Evolutionary conservation across 768 basidiomycete genomes (phyloP).

Genomic region (Rhizopogon sp.): DNA sequence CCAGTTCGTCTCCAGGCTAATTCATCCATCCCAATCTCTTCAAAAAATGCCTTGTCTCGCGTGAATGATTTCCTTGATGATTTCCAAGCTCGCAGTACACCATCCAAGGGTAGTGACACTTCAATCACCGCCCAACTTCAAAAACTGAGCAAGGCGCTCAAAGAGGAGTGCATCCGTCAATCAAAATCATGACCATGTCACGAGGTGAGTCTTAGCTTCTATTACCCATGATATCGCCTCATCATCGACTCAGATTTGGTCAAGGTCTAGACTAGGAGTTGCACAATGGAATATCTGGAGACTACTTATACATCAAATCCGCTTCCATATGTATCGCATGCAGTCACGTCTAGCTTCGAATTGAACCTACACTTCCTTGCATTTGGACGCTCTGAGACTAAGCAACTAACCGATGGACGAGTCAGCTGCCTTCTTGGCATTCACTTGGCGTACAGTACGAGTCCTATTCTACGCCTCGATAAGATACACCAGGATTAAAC

Average conservation of each 20-base stretch:
- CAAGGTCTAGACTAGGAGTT: not conserved
- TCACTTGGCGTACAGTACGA: not conserved
- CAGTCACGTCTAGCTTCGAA: not conserved
- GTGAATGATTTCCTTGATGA: slow-evolving; percentile 45
- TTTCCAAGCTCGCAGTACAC: slow-evolving; percentile 41
- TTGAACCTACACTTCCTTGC: not conserved
- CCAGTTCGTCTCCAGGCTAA: slow-evolving; percentile 42
- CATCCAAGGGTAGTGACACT: slow-evolving; percentile 46
- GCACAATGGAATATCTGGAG: not conserved
- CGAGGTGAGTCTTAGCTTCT: not conserved
- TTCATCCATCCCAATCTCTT: slow-evolving; percentile 31
- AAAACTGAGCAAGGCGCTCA: slow-evolving; percentile 50
- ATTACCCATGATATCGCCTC: not conserved
- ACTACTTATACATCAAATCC: not conserved
- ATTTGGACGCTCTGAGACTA: no score
- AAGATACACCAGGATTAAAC: not conserved
- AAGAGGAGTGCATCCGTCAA: slow-evolving; percentile 32
- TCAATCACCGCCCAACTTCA: slow-evolving; percentile 56
- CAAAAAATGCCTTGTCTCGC: slow-evolving; percentile 34
- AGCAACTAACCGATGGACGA: not conserved
- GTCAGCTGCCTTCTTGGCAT: not conserved
- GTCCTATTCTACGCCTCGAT: not conserved
- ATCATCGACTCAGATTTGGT: no score
- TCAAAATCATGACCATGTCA: slow-evolving; percentile 7
- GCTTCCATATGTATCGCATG: not conserved